Percentiles rank a stretch among this genome's conserved stretches.
Conservation (phyloP, 345 rosid genomes). For the Populus pruinosa region DNA sequence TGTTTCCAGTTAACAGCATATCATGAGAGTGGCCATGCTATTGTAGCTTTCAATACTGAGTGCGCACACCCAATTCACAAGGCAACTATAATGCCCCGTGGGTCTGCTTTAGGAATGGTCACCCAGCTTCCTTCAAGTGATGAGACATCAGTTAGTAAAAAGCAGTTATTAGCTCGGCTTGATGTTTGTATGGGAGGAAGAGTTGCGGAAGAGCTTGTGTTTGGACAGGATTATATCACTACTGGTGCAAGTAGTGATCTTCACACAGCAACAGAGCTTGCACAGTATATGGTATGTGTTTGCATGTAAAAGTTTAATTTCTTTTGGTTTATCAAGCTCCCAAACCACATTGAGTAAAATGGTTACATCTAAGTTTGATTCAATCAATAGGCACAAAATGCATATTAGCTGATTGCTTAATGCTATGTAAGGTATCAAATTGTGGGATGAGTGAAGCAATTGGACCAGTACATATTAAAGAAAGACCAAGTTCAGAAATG, state of each 20-base stretch:
- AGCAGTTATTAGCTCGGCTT: slow-evolving; percentile 89
- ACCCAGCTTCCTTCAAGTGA: slow-evolving; percentile 95
- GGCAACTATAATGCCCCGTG: slow-evolving; percentile 97
- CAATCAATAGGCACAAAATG: neutral
- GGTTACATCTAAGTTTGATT: neutral
- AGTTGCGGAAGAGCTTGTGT: slow-evolving; percentile 97
- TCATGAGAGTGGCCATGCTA: slow-evolving; percentile 99
- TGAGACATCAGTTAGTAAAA: slow-evolving; percentile 94
- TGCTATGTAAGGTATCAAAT: slow-evolving; percentile 57
- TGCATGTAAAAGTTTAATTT: neutral
- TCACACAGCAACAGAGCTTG: slow-evolving; percentile 86
- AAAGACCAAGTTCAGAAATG: slow-evolving; percentile 92
- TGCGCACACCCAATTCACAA: slow-evolving; percentile 98
- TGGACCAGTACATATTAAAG: slow-evolving; percentile 93
- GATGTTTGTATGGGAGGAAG: slow-evolving; percentile 99
- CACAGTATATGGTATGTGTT: slow-evolving; percentile 76
- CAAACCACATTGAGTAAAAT: neutral
- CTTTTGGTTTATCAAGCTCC: neutral
- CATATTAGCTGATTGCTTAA: neutral
- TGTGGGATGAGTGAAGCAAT: slow-evolving; percentile 94
- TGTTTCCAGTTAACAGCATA: slow-evolving; percentile 83
- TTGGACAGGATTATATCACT: slow-evolving; percentile 82
- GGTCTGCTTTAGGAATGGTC: slow-evolving; percentile 98
- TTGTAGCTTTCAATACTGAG: slow-evolving; percentile 81
- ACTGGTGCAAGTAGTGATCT: slow-evolving; percentile 99